Percentiles rank a stretch among this genome's conserved stretches.
Evolutionary conservation across 805 yeast genomes (phyloP).

Genomic region (Lipomyces yamanashiensis): DNA sequence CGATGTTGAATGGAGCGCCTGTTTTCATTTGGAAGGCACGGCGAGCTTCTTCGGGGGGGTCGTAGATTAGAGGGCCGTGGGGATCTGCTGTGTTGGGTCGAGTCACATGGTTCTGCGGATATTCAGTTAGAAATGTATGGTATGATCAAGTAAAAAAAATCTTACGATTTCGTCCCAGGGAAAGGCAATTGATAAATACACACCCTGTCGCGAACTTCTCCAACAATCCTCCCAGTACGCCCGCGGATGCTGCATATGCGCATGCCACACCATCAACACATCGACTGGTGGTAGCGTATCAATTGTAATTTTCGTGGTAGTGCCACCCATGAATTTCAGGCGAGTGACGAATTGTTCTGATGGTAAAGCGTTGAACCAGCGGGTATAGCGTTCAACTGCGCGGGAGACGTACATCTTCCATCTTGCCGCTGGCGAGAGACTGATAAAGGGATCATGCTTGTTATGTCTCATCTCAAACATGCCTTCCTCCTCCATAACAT

Average conservation of each 20-base stretch:
- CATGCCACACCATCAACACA: constrained; percentile 41
- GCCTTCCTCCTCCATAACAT: constrained; percentile 10
- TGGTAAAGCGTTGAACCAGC: constrained; percentile 18
- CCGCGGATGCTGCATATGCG: constrained; percentile 38
- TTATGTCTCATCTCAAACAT: constrained; percentile 4
- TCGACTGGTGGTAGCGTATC: constrained; percentile 37
- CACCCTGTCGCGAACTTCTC: constrained; percentile 10
- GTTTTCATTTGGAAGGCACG: constrained; percentile 6
- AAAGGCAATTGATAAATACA: constrained; percentile 4
- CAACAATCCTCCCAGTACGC: constrained; percentile 36
- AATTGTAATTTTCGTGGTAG: not conserved
- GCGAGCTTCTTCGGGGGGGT: constrained; percentile 7
- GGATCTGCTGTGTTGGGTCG: not conserved
- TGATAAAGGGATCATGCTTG: not conserved
- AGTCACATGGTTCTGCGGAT: constrained; percentile 9
- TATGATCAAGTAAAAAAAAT: not conserved
- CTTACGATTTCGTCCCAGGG: constrained; percentile 25
- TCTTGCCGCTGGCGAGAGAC: not conserved
- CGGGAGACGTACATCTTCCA: constrained; percentile 17
- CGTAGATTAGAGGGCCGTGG: constrained; percentile 3
- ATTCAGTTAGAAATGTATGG: not conserved
- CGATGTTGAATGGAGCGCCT: constrained; percentile 12
- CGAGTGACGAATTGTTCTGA: not conserved
- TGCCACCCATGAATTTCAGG: constrained; percentile 3
- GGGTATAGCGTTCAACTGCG: constrained; percentile 25